Base-by-base conservation (phyloP, 192 early-diverging fungal species). In the Physocladia obscura region DNA sequence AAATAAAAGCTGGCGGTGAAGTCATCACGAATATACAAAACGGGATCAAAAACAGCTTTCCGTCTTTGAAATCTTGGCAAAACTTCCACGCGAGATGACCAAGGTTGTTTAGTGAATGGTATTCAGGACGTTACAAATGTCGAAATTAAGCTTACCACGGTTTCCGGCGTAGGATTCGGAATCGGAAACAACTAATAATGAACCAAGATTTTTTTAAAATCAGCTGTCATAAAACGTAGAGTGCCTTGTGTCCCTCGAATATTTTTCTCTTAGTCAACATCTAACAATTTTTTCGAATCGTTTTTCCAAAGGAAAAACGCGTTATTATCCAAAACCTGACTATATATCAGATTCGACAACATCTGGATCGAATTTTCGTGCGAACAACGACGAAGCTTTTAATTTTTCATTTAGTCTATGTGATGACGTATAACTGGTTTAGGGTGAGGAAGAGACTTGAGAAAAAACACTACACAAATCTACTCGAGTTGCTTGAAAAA, bases 41-140 rank as follows among this genome's bases (percentile, higher is more conserved):
- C 62, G 44, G 48, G 13, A 22, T 22, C 35, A 38, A 62, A 8
- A 15, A 54, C 57, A 27, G 15, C 17, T 24, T 13, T 24, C 21
- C 6, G 22, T 24, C 19, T 13, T 21, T 17, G 19, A 8, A 22
- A 59, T 59, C 24, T 6, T 17, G 17, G 8, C n/a, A 17, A 44
- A 38, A 36, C 62, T 65, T 19, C 62, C 62, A 6, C 62, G 62
- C 49, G 44, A 22, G 48, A 65, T 65, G 62, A 44, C 51, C 30
- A 4, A 19, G 5, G n/a, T 49, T 19, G 35, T 34, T 21, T 31
- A 51, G n/a, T 49, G 17, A 49, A 65, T 52, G 62, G 62, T 21
- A 35, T 34, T 8, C 62, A 65, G 34, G 62, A 65, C 17, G n/a
- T 52, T 8, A 32, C 32, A 4, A 49, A 44, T n/a, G 30, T 65